Evolutionary conservation across 495 filamentous ascomycete species (phyloP), one percentile per base, ranked within the genome.

Genomic region (Penicillium lividum): DNA sequence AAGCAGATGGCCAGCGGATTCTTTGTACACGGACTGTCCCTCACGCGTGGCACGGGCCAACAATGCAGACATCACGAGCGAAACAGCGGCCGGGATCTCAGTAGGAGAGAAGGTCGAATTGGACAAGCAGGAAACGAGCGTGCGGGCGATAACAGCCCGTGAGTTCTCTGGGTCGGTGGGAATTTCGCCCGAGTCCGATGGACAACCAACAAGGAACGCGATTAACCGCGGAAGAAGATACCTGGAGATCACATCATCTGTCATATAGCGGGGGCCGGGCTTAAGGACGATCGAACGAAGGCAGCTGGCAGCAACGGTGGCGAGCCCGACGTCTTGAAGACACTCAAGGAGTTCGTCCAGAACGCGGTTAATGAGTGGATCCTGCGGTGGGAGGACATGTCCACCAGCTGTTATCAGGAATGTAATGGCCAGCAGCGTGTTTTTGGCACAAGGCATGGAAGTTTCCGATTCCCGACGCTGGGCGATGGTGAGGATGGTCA

Each of bases 281-380:
- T 91, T 79, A 25, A 95, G 73, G 28, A 98, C 82, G 25, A 98
- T 84, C 4, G 91, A 91, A 44, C 93, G 86, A 51, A 90, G 80
- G 71, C 94, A 97, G 62, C 91, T 89, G 18, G 90, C 86, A 5
- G 94, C 93, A 36, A 97, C 90, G 62, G 89, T 96, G 28, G 90
- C 88, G 11, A 66, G 89, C 81, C 89, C 92, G 36, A 78, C 66
- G 61, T 91, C 91, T 38, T 87, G 89, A 36, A 97, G 78, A 72
- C 91, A 94, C 67, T 94, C 92, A 5, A 91, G 72, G n/a, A 92
- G 71, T 72, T 93, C 90, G 56, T 88, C 80, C 5, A 95, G 78
- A 55, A 89, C 88, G 22, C 80, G 80, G 8, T 72, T 73, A 16
- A 96, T 78, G 4, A 93, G 77, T 11, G 86, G 84, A 61, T 97